These are phyloP conservation scores for Ophiostoma novo-ulmi DNA, from an alignment of 2,329 filamentous ascomycete species.

Conservation along the genomic window DNA sequence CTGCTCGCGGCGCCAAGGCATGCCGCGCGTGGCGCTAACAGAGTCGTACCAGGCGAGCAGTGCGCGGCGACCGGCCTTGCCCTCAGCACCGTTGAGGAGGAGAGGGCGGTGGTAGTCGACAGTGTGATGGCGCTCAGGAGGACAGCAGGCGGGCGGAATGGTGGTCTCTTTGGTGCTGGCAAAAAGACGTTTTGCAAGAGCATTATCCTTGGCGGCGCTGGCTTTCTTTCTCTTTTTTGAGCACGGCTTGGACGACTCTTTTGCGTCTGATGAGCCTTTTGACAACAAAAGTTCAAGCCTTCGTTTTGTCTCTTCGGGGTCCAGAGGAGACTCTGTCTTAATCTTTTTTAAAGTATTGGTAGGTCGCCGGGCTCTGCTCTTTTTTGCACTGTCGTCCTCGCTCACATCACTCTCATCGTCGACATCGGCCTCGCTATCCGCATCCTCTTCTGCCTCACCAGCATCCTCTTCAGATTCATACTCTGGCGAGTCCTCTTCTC, in stretches of 20 bases:
- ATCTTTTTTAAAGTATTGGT: neutral
- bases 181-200: slow-evolving; percentile 14
- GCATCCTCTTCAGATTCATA: neutral
- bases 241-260: neutral
- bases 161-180: neutral
- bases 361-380: neutral
- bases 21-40: slow-evolving; percentile 44
- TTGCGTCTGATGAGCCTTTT: neutral
- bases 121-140: slow-evolving; percentile 35
- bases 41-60: slow-evolving; percentile 51
- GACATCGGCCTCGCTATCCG: neutral
- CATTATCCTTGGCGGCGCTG: neutral
- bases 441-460: neutral
- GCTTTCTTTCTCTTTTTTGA: neutral
- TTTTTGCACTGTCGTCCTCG: neutral
- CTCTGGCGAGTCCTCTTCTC: slow-evolving; percentile 8
- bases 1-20: slow-evolving; percentile 53
- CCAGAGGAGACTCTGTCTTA: neutral
- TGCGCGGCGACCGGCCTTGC: slow-evolving; percentile 33
- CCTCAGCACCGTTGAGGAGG: slow-evolving; percentile 39
- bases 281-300: neutral
- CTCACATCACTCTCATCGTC: neutral
- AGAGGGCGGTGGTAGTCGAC: slow-evolving; percentile 47
- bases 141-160: slow-evolving; percentile 23
- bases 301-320: neutral